Base-by-base conservation (phyloP, 805 yeast species). In the Lachancea thermotolerans region DNA sequence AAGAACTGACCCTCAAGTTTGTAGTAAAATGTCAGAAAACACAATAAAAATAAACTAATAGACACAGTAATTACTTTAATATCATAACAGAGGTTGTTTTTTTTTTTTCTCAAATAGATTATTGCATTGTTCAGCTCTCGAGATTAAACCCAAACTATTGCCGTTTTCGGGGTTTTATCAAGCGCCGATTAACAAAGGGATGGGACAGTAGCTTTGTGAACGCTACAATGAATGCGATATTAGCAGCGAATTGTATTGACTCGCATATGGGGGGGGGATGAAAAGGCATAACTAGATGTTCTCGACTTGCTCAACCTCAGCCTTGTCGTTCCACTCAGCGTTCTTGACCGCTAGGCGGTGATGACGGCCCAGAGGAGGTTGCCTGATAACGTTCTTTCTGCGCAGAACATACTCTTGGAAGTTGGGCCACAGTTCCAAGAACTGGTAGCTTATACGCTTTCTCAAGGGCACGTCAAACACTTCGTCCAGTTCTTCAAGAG, bases 401-500 rank as follows among this genome's bases (percentile, higher is more conserved):
- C 76, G 72, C 38, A 81, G 59, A n/a, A 82, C 59, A 42, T 65
- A 44, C 46, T 70, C 68, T 57, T 74, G 73, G 60, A 80, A 48
- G 49, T 70, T 65, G 56, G 74, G 72, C 55, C 62, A 55, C 45
- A 72, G 44, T 37, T 65, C 64, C 44, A 57, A 60, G 32, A 67
- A 64, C 55, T 74, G 77, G 50, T 71, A 70, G 25, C 57, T 58
- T 11, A 86, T 83, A 54, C 82, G 85, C 43, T 73, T 66, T 47
- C 65, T 48, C 39, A 75, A 55, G n/a, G 83, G 75, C 14, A 82
- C 82, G 39, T 73, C 75, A 56, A 81, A 81, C 30, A 81, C 85
- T 41, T 79, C 84, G 58, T 81, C 87, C 62, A 81, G 70, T 59
- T 81, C 88, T 64, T 81, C 88, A 61, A 81, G 69, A 0, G 87